phyloP scores from a whole-genome alignment of 2,329 filamentous ascomycete species.

The Daldinia sp. region DNA sequence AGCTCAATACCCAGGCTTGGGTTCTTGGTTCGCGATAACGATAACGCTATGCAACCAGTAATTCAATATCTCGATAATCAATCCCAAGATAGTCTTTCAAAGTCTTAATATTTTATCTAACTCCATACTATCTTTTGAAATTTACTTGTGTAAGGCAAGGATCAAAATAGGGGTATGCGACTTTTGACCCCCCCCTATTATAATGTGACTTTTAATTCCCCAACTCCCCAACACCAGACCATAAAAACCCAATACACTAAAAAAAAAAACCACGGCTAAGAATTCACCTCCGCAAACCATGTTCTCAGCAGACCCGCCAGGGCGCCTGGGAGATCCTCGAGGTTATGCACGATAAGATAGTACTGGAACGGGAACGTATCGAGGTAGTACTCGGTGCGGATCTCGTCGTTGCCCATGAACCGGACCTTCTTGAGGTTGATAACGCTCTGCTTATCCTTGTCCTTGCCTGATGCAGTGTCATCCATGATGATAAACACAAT shows the following conservation, averaged over 20 bases:
- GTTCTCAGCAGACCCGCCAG: constrained; percentile 89
- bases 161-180: no score
- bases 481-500: constrained; percentile 98
- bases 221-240: not conserved
- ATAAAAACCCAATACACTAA: not conserved
- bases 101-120: no score
- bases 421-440: constrained; percentile 88
- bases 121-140: no score
- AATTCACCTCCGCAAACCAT: constrained; percentile 85
- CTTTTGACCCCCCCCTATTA: no score
- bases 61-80: no score
- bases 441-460: constrained; percentile 71
- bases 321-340: constrained; percentile 89
- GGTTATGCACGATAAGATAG: constrained; percentile 92
- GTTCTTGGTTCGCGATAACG: no score
- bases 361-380: constrained; percentile 98
- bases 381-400: constrained; percentile 90
- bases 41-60: no score
- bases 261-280: constrained; percentile 20
- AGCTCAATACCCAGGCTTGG: no score
- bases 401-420: constrained; percentile 74
- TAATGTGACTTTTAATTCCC: not conserved
- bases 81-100: no score
- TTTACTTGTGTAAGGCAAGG: no score
- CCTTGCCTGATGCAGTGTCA: constrained; percentile 58